phyloP scores from a whole-genome alignment of 2,329 filamentous ascomycete genomes.

The Clonostachys chloroleuca region DNA sequence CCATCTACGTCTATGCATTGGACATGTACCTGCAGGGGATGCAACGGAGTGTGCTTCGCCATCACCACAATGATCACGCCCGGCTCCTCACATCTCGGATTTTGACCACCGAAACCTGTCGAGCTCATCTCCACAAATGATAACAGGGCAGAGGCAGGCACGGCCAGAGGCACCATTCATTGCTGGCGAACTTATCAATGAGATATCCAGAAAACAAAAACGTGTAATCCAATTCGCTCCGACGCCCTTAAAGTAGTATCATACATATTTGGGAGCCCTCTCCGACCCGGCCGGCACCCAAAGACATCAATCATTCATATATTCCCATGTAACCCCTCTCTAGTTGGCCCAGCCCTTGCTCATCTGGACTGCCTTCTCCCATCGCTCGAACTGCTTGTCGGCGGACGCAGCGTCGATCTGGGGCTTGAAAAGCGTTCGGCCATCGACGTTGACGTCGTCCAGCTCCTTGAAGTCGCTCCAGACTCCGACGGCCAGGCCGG shows the following conservation, averaged over 20 bases:
- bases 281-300: not conserved
- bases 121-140: too few species aligned
- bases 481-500: conserved; percentile 70
- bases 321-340: not conserved
- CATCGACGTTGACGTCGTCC: conserved; percentile 65
- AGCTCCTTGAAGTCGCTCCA: conserved; percentile 74
- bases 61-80: too few species aligned
- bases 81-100: too few species aligned
- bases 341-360: conserved; percentile 62
- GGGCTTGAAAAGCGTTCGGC: conserved; percentile 64
- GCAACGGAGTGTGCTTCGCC: too few species aligned
- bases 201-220: not conserved
- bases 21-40: too few species aligned
- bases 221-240: conserved; percentile 2
- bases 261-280: not conserved
- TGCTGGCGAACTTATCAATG: not conserved
- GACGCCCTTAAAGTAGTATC: not conserved
- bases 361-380: conserved; percentile 77
- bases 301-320: not conserved
- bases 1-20: too few species aligned
- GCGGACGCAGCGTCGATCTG: conserved; percentile 55
- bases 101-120: too few species aligned
- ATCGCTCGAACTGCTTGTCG: conserved; percentile 60
- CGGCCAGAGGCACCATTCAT: not conserved
- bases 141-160: too few species aligned